Conservation (phyloP, 768 basidiomycete genomes). For the Leccinum arenicola region DNA sequence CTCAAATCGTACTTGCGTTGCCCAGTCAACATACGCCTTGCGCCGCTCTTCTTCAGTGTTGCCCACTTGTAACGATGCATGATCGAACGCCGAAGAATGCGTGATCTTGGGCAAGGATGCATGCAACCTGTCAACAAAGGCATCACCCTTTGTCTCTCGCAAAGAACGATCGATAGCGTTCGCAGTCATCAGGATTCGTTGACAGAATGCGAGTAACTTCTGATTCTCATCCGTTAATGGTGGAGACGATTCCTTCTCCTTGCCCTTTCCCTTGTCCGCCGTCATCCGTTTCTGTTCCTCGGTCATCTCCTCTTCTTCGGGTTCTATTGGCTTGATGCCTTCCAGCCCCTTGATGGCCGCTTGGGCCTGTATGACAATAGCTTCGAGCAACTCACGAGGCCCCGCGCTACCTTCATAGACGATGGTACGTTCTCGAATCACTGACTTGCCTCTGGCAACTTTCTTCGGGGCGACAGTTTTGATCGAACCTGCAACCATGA, state of each 20-base stretch:
- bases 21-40: conserved; percentile 83
- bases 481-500: conserved; percentile 77
- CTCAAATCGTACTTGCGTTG: conserved; percentile 76
- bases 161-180: conserved; percentile 85
- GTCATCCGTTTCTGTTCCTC: conserved; percentile 92
- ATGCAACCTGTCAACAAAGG: conserved; percentile 78
- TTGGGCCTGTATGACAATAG: conserved; percentile 87
- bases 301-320: conserved; percentile 63
- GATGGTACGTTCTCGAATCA: conserved; percentile 76
- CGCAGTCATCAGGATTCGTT: conserved; percentile 79
- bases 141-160: conserved; percentile 84
- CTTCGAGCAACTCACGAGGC: conserved; percentile 89
- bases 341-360: conserved; percentile 89
- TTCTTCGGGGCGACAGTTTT: conserved; percentile 63
- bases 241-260: conserved; percentile 44
- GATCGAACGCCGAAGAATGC: conserved; percentile 47
- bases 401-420: conserved; percentile 89
- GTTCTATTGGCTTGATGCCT: conserved; percentile 50
- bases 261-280: conserved; percentile 59
- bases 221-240: conserved; percentile 67
- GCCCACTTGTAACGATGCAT: conserved; percentile 36
- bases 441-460: conserved; percentile 40
- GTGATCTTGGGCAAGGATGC: conserved; percentile 72
- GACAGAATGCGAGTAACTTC: conserved; percentile 78
- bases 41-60: conserved; percentile 63